A percentile compares a stretch with the other conserved stretches of the same genome.
phyloP scores from a whole-genome alignment of 495 filamentous ascomycete genomes.

The Beverwykella pulmonaria region DNA sequence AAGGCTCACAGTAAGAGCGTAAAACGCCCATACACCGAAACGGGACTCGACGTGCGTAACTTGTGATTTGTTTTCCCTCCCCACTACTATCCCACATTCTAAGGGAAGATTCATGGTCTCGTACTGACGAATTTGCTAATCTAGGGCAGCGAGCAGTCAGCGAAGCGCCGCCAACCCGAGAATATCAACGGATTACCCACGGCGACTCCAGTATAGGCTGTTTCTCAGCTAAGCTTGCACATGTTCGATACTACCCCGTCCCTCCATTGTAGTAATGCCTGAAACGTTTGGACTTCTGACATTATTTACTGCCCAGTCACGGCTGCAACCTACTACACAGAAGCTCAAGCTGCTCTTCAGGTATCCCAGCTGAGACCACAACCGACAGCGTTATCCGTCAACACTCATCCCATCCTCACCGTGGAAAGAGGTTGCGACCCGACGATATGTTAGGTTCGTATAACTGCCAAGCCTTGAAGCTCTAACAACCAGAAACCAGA shows the following conservation, averaged over 20 bases:
- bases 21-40: constrained; percentile 43
- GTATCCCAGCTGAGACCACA: not conserved
- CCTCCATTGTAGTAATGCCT: not conserved
- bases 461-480: not conserved
- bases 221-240: not conserved
- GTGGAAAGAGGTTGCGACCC: not conserved
- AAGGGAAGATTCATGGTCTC: not conserved
- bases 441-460: constrained; percentile 12
- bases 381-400: not conserved
- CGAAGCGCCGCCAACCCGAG: constrained; percentile 19
- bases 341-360: not conserved
- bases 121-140: constrained; percentile 21
- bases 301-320: constrained; percentile 8
- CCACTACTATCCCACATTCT: not conserved
- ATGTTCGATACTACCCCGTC: constrained; percentile 5
- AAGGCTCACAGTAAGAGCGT: constrained; percentile 33
- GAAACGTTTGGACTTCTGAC: not conserved
- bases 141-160: constrained; percentile 7
- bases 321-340: not conserved
- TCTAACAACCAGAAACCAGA: constrained; percentile 17
- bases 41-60: constrained; percentile 45
- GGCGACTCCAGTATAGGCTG: constrained; percentile 16
- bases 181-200: constrained; percentile 11
- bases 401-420: not conserved
- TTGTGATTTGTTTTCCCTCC: not conserved